phyloP scores from a whole-genome alignment of 2,329 filamentous ascomycete genomes.

The Fusarium siculi region DNA sequence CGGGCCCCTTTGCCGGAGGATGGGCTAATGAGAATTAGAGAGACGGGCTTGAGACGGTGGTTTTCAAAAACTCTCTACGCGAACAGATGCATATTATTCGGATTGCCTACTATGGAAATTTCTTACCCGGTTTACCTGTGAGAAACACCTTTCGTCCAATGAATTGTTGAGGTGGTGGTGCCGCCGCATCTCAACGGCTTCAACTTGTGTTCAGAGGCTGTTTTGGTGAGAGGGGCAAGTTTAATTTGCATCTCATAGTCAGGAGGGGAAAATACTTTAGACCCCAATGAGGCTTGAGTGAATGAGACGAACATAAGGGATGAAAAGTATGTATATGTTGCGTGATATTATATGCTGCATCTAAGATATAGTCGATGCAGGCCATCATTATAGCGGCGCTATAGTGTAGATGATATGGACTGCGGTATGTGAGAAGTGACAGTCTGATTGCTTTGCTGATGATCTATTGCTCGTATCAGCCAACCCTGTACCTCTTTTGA shows the following conservation, averaged over 20 bases:
- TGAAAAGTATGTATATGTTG: background rate
- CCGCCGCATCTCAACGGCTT: constrained; percentile 5
- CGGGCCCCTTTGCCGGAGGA: constrained; percentile 24
- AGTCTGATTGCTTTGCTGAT: background rate
- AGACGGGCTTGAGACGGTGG: constrained; percentile 14
- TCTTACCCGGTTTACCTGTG: background rate
- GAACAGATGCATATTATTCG: constrained; percentile 3
- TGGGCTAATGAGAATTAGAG: constrained; percentile 22
- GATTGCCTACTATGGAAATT: background rate
- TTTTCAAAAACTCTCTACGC: constrained; percentile 9
- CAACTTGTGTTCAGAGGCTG: constrained; percentile 16
- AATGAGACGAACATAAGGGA: constrained; percentile 30
- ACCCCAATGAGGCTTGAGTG: constrained; percentile 15
- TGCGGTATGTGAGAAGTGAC: constrained; percentile 21
- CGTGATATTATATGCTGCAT: constrained; percentile 14
- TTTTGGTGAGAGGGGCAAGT: constrained; percentile 29
- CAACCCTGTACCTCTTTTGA: constrained; percentile 8
- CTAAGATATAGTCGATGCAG: background rate
- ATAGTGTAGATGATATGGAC: constrained; percentile 11
- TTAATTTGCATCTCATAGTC: constrained; percentile 33
- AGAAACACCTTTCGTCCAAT: background rate
- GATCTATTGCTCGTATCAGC: constrained; percentile 4
- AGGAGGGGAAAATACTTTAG: constrained; percentile 17
- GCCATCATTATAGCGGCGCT: constrained; percentile 1
- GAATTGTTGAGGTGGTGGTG: constrained; percentile 12